Percentiles rank a stretch among this genome's conserved stretches.
These are phyloP conservation scores for Colletotrichum paranaense DNA, from an alignment of 2,329 filamentous ascomycete species.

Conservation along the genomic window DNA sequence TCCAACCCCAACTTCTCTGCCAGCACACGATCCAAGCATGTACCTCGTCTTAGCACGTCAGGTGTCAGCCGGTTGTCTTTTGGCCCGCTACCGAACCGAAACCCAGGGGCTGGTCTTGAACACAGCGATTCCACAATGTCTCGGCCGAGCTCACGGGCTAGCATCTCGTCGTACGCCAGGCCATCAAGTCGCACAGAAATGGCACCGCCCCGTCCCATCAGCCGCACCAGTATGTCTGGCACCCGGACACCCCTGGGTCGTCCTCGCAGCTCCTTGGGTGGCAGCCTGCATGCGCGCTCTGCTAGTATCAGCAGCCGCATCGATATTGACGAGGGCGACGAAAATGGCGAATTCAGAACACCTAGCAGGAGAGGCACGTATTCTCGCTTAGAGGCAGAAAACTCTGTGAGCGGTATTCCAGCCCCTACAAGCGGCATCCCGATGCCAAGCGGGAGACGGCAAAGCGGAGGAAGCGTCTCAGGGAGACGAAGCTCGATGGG, in stretches of 20 bases:
- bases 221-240: conserved; percentile 70
- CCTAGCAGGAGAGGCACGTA: conserved; percentile 67
- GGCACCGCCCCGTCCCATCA: conserved; percentile 70
- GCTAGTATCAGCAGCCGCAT: conserved; percentile 65
- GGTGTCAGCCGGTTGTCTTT: conserved; percentile 73
- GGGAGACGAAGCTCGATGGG: conserved; percentile 51
- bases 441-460: conserved; percentile 55
- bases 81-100: conserved; percentile 69
- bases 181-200: conserved; percentile 66
- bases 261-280: conserved; percentile 74
- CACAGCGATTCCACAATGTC: conserved; percentile 57
- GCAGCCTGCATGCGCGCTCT: conserved; percentile 63
- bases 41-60: conserved; percentile 70
- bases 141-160: conserved; percentile 80
- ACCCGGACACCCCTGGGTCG: conserved; percentile 75
- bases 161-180: conserved; percentile 65
- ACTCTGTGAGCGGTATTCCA: conserved; percentile 52
- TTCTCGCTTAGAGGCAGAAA: conserved; percentile 59
- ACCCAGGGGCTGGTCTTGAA: conserved; percentile 54
- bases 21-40: conserved; percentile 60
- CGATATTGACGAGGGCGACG: conserved; percentile 59
- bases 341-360: conserved; percentile 57
- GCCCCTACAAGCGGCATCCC: conserved; percentile 58
- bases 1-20: conserved; percentile 42
- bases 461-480: conserved; percentile 49